Conservation (phyloP, 2,329 filamentous ascomycete species). For the Pseudopyricularia javanii region DNA sequence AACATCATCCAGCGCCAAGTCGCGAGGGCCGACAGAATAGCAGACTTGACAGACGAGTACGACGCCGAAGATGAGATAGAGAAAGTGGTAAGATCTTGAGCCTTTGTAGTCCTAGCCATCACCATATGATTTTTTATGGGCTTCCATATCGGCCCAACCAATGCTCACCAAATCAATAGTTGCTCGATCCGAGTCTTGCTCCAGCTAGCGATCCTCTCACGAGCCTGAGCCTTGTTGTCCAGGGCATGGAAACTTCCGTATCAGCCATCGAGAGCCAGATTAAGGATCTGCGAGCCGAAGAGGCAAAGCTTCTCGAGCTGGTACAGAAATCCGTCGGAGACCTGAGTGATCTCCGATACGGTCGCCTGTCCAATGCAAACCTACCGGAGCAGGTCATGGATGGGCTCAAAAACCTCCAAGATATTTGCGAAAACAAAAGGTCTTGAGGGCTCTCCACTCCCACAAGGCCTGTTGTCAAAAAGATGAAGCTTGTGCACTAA, state of each 20-base stretch:
- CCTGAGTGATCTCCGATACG: conserved; percentile 74
- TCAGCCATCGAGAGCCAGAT: conserved; percentile 58
- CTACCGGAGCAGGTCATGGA: conserved; percentile 56
- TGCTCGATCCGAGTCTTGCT: not conserved
- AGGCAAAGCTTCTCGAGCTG: conserved; percentile 43
- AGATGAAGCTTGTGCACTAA: not conserved
- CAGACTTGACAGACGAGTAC: conserved; percentile 38
- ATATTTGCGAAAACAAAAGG: conserved; percentile 37
- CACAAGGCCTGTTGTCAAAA: not conserved
- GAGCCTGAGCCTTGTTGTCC: conserved; percentile 50
- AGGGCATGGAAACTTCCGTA: conserved; percentile 56
- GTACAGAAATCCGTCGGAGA: conserved; percentile 56
- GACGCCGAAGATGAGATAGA: conserved; percentile 56
- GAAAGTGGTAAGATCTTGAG: conserved; percentile 32
- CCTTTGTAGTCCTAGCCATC: no score
- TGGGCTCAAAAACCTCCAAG: conserved; percentile 51
- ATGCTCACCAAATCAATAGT: not conserved
- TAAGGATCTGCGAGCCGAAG: conserved; percentile 50
- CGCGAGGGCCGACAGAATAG: conserved; percentile 32
- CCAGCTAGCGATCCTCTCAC: not conserved
- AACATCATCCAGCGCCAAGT: conserved; percentile 45
- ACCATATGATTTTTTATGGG: not conserved
- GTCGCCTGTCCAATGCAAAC: conserved; percentile 54
- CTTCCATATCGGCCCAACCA: not conserved
- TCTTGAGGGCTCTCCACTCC: not conserved